Evolutionary conservation across 768 basidiomycete genomes (phyloP).

Genomic region (Leccinum variicolor): DNA sequence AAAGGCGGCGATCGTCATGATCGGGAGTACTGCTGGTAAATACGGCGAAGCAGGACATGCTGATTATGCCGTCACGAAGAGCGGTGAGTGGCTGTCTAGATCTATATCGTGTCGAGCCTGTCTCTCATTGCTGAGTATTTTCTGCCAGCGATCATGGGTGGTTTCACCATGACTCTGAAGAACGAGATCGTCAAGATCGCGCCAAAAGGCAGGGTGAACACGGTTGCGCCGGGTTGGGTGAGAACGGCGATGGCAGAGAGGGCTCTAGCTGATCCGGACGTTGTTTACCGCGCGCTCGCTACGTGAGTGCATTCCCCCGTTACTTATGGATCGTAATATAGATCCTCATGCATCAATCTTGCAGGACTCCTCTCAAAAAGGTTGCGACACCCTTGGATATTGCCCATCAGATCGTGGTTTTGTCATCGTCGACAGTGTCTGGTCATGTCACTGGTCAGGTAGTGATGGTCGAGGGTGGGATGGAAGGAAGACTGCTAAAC

Average conservation of each 20-base stretch:
- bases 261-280: slow-evolving; percentile 50
- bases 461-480: slow-evolving; percentile 71
- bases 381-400: slow-evolving; percentile 60
- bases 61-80: slow-evolving; percentile 67
- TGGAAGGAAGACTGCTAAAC: slow-evolving; percentile 67
- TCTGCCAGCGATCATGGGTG: slow-evolving; percentile 64
- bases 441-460: slow-evolving; percentile 72
- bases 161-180: slow-evolving; percentile 63
- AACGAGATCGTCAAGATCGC: slow-evolving; percentile 81
- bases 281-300: slow-evolving; percentile 58
- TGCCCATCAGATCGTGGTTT: slow-evolving; percentile 58
- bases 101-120: neutral
- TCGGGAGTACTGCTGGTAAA: slow-evolving; percentile 72
- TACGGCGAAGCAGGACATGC: slow-evolving; percentile 67
- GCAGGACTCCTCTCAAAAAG: slow-evolving; percentile 68
- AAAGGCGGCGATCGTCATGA: slow-evolving; percentile 57
- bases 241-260: slow-evolving; percentile 61
- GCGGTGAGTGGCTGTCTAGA: slow-evolving; percentile 39
- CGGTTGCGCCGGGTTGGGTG: slow-evolving; percentile 67
- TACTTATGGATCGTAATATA: neutral
- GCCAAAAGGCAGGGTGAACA: slow-evolving; percentile 66
- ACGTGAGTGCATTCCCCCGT: slow-evolving; percentile 45
- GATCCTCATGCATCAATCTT: neutral
- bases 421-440: slow-evolving; percentile 59
- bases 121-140: neutral